Evolutionary conservation across 805 yeast genomes (phyloP).

Genomic region (Candida ortonii): DNA sequence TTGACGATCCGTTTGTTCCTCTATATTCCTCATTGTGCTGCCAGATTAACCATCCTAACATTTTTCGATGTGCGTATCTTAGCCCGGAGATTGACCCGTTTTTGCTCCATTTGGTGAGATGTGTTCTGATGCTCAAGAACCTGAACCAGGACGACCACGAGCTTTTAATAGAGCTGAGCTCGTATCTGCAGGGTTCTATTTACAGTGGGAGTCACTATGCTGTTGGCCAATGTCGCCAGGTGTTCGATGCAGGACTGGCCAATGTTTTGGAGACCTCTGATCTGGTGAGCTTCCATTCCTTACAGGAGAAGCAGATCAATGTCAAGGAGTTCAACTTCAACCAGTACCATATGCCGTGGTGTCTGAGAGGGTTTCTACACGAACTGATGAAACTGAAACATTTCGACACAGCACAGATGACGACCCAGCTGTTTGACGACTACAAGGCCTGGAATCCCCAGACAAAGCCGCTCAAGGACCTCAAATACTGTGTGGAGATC

Average conservation of each 20-base stretch:
- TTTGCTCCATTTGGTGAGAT: conserved; percentile 33
- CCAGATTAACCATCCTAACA: conserved; percentile 81
- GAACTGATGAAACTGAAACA: conserved; percentile 47
- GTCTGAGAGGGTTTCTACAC: conserved; percentile 78
- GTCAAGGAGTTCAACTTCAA: conserved; percentile 61
- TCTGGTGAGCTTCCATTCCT: conserved; percentile 37
- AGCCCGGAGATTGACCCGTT: conserved; percentile 48
- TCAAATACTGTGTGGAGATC: conserved; percentile 53
- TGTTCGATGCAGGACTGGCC: conserved; percentile 71
- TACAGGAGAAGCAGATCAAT: conserved; percentile 34
- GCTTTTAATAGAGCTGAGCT: conserved; percentile 59
- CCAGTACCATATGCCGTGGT: conserved; percentile 91
- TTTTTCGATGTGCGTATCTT: conserved; percentile 78
- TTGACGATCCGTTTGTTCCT: conserved; percentile 90
- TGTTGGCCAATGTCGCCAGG: conserved; percentile 52
- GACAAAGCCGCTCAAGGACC: conserved; percentile 71
- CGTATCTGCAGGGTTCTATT: conserved; percentile 66
- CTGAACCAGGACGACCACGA: conserved; percentile 31
- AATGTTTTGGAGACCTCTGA: conserved; percentile 76
- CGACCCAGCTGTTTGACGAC: conserved; percentile 43
- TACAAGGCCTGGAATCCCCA: conserved; percentile 84
- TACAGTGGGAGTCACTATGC: conserved; percentile 82
- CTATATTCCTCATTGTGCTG: conserved; percentile 81
- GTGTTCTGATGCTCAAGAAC: conserved; percentile 26
- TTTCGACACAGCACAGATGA: conserved; percentile 52